Base-by-base conservation (phyloP, 2,329 filamentous ascomycete species). In the Septoria petroselini region DNA sequence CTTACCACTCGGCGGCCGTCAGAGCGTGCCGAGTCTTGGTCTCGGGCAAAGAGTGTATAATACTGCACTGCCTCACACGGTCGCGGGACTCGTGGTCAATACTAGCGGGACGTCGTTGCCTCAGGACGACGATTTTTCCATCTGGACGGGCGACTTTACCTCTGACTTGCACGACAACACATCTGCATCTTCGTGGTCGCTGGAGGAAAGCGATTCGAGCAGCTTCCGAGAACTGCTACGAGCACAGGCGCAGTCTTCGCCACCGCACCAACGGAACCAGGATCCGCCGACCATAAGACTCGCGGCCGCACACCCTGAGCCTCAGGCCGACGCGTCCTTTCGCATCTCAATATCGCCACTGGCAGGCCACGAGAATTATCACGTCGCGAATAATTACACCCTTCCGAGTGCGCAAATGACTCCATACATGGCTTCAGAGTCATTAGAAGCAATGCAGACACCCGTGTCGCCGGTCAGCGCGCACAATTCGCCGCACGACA, bases 381-480 rank as follows among this genome's bases (percentile, higher is more conserved):
- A 52, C 30, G 43, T 35, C 27, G 7, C 34, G 41, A 43, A 42
- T 31, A 7, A 18, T 38, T 39, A 34, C 27, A 44, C 33, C 41
- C 50, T 42, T 35, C 34, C 53, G 35, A 35, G 21, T 29, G 39
- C 48, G 14, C 41, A 38, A 17, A 37, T 43, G 33, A 42, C 46
- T 23, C 45, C 50, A 46, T 49, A 38, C 43, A 59, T 60, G 58
- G 31, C 52, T 25, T 45, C 35, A 17, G 31, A 53, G 38, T 48
- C 45, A 29, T 37, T 43, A 33, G 54, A 59, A 38, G 54, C 46
- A 34, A 60, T 62, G 55, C 55, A 59, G 35, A 52, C 57, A 37
- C 58, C 61, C n/a, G 54, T 58, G 25, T 61, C 61, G 38, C 55
- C 57, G 9, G 45, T 62, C 30, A 64, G 59, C 50, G 45, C 57